Conservation (phyloP, 2,329 filamentous ascomycete genomes). For the Phialophora expanda region DNA sequence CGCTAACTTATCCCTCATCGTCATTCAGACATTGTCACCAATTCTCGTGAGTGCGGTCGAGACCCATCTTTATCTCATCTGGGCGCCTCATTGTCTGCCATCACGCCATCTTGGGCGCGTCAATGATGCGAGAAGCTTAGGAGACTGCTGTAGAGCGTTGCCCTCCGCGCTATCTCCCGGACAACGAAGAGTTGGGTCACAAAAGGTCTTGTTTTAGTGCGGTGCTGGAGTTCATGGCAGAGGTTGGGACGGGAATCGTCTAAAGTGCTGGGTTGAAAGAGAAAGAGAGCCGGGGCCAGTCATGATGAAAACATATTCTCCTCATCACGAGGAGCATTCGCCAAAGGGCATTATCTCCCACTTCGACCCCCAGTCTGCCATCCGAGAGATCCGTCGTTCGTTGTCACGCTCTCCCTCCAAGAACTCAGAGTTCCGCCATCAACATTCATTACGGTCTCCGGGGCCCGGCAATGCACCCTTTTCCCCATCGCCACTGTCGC, state of each 20-base stretch:
- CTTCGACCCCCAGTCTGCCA: conserved; percentile 79
- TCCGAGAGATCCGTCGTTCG: conserved; percentile 82
- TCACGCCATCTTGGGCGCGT: conserved; percentile 8
- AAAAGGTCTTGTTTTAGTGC: conserved; percentile 16
- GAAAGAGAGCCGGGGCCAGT: conserved; percentile 25
- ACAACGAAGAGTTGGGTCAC: conserved; percentile 2
- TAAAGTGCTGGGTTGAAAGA: conserved; percentile 26
- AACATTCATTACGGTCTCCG: conserved; percentile 56
- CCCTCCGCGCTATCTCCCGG: conserved; percentile 7
- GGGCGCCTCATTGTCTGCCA: not conserved
- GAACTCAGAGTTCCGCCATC: conserved; percentile 63
- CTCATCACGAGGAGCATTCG: conserved; percentile 66
- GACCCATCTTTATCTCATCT: not conserved
- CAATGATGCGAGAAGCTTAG: conserved; percentile 11
- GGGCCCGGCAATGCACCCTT: conserved; percentile 57
- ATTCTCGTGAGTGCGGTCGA: conserved; percentile 6
- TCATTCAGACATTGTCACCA: not conserved
- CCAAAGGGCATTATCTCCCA: conserved; percentile 81
- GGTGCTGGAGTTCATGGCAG: conserved; percentile 28
- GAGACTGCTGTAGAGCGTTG: conserved; percentile 1
- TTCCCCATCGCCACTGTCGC: conserved; percentile 62
- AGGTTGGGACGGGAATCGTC: conserved; percentile 13
- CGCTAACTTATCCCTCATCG: not conserved
- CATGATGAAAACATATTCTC: conserved; percentile 57
- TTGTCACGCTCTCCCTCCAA: conserved; percentile 94